phyloP scores from a whole-genome alignment of 129 eudicot species.

The Flaveria linearis region DNA sequence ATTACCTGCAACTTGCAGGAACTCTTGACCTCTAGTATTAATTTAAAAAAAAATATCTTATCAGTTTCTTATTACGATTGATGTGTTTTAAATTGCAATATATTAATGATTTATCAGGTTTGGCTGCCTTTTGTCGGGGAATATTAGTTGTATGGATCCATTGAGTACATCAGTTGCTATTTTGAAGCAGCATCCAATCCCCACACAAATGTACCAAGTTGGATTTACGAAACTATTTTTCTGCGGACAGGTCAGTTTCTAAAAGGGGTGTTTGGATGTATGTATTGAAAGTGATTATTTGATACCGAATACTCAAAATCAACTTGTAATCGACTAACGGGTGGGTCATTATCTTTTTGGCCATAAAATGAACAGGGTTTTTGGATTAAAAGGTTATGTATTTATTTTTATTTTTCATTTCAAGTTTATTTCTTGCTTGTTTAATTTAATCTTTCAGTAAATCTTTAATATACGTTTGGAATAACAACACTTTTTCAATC shows the following conservation, averaged over 20 bases:
- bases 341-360: not conserved
- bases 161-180: conserved; percentile 72
- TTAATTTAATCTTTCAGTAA: not conserved
- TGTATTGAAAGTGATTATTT: conserved; percentile 2
- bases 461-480: not conserved
- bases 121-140: conserved; percentile 68
- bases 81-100: not conserved
- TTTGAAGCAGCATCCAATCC: conserved; percentile 66
- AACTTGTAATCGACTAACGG: not conserved
- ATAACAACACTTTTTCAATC: not conserved
- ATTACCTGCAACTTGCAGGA: no score
- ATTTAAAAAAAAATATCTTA: not conserved
- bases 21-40: no score
- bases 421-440: not conserved
- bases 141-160: conserved; percentile 62
- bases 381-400: not conserved
- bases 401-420: not conserved
- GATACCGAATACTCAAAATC: not conserved
- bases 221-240: conserved; percentile 85
- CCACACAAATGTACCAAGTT: conserved; percentile 81
- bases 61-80: not conserved
- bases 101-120: conserved; percentile 52
- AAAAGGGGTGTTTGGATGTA: not conserved
- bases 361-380: not conserved
- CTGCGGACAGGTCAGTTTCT: conserved; percentile 70